Evolutionary conservation across 371 early-diverging fungal species (phyloP).

Genomic region (Mortierella sp.): DNA sequence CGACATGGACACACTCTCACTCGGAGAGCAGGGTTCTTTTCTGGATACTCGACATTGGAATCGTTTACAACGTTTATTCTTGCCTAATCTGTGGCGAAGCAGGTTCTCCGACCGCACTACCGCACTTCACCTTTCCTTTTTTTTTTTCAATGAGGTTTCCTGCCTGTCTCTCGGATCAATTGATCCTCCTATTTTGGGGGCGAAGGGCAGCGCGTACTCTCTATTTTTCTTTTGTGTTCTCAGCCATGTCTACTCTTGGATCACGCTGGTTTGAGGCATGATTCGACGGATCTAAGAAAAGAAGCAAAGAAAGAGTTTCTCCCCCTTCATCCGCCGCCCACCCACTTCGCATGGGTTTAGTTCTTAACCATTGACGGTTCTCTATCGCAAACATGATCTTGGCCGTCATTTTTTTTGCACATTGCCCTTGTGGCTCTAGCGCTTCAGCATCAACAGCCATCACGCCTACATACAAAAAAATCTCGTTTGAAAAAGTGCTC

Average conservation of each 20-base stretch:
- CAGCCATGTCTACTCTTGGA: not conserved
- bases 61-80: not conserved
- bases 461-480: not conserved
- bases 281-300: not conserved
- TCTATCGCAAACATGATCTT: not conserved
- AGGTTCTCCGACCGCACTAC: too few relatives aligned
- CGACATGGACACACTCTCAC: not conserved
- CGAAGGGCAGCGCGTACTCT: not conserved
- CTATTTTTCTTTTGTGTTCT: too few relatives aligned
- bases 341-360: not conserved
- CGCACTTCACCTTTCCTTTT: not conserved
- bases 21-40: not conserved
- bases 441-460: constrained; percentile 3
- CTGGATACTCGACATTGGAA: not conserved
- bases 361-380: not conserved
- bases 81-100: not conserved
- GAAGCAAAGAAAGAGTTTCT: not conserved
- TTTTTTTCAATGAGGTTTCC: not conserved
- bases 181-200: not conserved
- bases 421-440: not conserved
- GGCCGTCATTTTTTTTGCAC: not conserved
- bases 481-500: not conserved
- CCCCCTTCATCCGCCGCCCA: not conserved
- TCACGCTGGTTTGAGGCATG: not conserved
- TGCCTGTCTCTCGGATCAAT: not conserved